Base-by-base conservation (phyloP, 164 flowering plant species). In the Vitis rotundifolia region DNA sequence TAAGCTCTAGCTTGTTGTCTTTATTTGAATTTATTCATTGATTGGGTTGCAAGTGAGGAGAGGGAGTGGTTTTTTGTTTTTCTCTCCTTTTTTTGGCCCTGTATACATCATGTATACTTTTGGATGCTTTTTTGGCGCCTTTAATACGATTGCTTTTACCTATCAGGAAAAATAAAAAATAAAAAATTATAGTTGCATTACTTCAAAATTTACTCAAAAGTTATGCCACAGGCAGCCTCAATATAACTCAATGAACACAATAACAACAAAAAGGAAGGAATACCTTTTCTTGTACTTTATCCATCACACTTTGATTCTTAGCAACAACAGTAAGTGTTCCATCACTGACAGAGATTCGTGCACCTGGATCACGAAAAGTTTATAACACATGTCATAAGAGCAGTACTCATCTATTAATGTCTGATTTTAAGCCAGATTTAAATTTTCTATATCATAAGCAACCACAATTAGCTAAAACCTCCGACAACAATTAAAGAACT, bases 231-330 rank as follows among this genome's bases (percentile, higher is more conserved):
- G 44, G 44, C 44, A 37, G 7, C 26, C 49, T 8, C 26, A 12
- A 61, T 61, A 19, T 29, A 47, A 65, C 15, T 5, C 11, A 50
- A 29, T 56, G 49, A 66, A 62, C 37, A 47, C 18, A 59, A 61
- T 47, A 16, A 16, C 37, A 48, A 9, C 11, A 68, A 18, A 61
- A 64, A 15, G 7, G 29, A 70, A 50, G 3, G 67, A 57, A 44
- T 76, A 94, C 98, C 98, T 86, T 91, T 52, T 92, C 97, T 76
- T 66, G 87, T 55, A 89, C 90, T 75, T 84, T 90, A 12, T 96
- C 94, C 94, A 93, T 78, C 47, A 84, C 79, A 64, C 82, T 58
- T 68, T 88, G 97, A 79, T 93, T 90, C 81, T 87, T 96, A 52
- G 99, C 99, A 69, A 86, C 79, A 62, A 93, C 75, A 14, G 98